Evolutionary conservation across 169 alveolate genomes (phyloP), one percentile per base, ranked within the genome.

Genomic region (Gregarina niphandrodes): DNA sequence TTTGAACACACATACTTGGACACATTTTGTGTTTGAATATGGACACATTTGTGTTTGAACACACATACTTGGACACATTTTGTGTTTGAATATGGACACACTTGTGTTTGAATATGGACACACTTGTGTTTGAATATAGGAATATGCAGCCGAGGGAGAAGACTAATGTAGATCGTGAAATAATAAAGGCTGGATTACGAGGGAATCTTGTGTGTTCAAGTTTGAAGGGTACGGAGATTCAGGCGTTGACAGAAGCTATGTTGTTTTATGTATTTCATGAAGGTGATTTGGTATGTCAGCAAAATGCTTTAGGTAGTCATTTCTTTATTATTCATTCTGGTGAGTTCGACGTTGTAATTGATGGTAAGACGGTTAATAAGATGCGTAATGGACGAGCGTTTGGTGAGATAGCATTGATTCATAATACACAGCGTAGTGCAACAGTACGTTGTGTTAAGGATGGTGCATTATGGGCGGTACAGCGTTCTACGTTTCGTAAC

Each of bases 321-420:
- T 77, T 77, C 61, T 77, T 77, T 57, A 67, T 77, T 15, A 57
- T 75, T 35, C 73, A 66, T 49, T 55, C 66, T 13, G 88, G 88
- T 2, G 61, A 49, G 21, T 57, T 70, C 57, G 84, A 70, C 53
- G 95, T 84, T 48, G 46, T 67, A 21, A 79, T 82, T 11, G 72
- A 76, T 47, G 79, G 71, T 2, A 76, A 75, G 45, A 59, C 58
- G 37, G 84, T 77, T 23, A 82, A 82, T 48, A 45, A 61, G 20
- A 50, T 84, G 72, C 60, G n/a, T 9, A 26, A 26, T 30, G 97
- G 97, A 0, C 76, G 71, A 17, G 81, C 95, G 3, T 92, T 92
- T 44, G 98, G 98, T 4, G 98, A 92, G 53, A 73, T 90, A 21
- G 95, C 98, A 6, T 69, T 92, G 37, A 78, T 92, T 19, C 93